These are phyloP conservation scores for Aspergillus neotritici DNA, from an alignment of 2,329 filamentous ascomycete species.

Conservation along the genomic window DNA sequence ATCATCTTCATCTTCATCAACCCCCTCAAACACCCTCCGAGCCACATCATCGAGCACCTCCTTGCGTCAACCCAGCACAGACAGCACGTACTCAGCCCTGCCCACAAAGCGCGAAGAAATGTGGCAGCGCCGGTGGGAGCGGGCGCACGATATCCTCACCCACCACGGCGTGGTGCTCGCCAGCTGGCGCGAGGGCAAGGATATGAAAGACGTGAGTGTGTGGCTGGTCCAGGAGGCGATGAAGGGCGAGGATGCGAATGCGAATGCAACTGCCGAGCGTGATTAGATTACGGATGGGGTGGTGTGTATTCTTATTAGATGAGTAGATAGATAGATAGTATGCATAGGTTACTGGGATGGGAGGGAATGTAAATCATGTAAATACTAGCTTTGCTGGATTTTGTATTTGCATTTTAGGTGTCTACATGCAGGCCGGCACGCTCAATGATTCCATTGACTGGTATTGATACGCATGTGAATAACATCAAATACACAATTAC, in stretches of 20 bases:
- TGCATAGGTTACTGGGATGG: too few relatives aligned
- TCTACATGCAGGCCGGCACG: too few relatives aligned
- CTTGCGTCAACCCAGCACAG: conserved; percentile 12
- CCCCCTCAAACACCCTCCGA: conserved; percentile 15
- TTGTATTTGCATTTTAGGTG: too few relatives aligned
- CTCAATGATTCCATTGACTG: too few relatives aligned
- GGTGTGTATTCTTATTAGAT: too few relatives aligned
- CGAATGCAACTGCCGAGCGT: too few relatives aligned
- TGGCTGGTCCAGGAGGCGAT: conserved; percentile 39
- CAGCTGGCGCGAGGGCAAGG: conserved; percentile 43
- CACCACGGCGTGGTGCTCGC: conserved; percentile 39
- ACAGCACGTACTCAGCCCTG: conserved; percentile 25
- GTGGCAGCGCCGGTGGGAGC: conserved; percentile 45
- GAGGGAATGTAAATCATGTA: too few relatives aligned
- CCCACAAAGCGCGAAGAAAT: conserved; percentile 46
- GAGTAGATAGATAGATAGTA: too few relatives aligned
- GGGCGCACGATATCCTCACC: conserved; percentile 40
- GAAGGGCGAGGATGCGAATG: conserved; percentile 15
- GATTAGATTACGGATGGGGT: too few relatives aligned
- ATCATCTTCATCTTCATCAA: background rate
- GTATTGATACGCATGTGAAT: too few relatives aligned
- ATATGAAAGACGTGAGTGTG: conserved; percentile 41
- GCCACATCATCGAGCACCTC: conserved; percentile 20
- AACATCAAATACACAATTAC: too few relatives aligned
- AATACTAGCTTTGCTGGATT: too few relatives aligned